A percentile compares a stretch with the other conserved stretches of the same genome.
Evolutionary conservation across 2,329 filamentous ascomycete genomes (phyloP).

Genomic region (Leptosphaerulina australis): DNA sequence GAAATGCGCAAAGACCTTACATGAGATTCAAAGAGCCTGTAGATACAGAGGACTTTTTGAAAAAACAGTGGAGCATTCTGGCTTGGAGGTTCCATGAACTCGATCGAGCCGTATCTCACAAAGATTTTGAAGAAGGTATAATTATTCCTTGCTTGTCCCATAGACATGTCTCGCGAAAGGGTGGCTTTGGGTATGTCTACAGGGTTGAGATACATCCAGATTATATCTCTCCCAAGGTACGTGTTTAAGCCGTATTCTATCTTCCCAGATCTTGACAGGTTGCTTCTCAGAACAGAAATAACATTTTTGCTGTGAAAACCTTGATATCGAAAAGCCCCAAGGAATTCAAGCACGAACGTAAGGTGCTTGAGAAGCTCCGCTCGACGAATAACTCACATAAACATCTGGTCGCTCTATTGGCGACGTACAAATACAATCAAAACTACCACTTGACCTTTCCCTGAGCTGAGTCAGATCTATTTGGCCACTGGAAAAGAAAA

Average conservation of each 20-base stretch:
- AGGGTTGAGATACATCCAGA: not conserved
- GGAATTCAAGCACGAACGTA: not conserved
- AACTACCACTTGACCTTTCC: constrained; percentile 3
- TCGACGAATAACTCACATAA: not conserved
- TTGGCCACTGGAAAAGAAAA: not conserved
- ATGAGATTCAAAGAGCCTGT: not conserved
- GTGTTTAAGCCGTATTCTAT: not conserved
- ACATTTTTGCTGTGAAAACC: not conserved
- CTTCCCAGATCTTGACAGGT: too few species aligned
- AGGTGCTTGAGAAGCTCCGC: not conserved
- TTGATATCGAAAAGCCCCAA: not conserved
- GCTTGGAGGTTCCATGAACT: not conserved
- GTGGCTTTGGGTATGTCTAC: constrained; percentile 1
- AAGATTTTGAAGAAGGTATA: not conserved
- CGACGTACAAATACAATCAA: not conserved
- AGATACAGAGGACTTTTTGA: not conserved
- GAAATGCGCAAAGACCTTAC: not conserved
- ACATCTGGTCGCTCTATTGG: constrained; percentile 1
- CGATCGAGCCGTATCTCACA: not conserved
- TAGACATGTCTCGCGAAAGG: not conserved
- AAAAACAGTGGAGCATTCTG: constrained; percentile 2
- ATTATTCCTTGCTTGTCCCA: not conserved
- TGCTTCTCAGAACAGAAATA: not conserved
- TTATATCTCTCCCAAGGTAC: not conserved
- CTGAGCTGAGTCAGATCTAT: constrained; percentile 5